Conservation (phyloP, 257 asterid species). For the Avicennia marina region DNA sequence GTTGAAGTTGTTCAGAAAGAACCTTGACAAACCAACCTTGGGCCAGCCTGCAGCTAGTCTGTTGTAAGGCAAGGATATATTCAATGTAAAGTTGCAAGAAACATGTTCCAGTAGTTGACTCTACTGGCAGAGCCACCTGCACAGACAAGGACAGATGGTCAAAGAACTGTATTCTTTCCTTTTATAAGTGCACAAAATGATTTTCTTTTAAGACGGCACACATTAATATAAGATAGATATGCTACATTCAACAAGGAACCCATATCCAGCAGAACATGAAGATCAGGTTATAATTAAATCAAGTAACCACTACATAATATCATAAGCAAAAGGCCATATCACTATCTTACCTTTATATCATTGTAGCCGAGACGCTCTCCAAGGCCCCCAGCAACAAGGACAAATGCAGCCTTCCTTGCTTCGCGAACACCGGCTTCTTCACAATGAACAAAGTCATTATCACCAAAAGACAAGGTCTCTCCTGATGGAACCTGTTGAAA, state of each 20-base stretch:
- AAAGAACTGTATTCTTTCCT: constrained; percentile 8
- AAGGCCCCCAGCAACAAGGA: constrained; percentile 99
- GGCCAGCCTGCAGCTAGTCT: constrained; percentile 57
- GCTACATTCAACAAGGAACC: too few species aligned
- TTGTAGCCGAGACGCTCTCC: constrained; percentile 99
- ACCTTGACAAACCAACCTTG: constrained; percentile 88
- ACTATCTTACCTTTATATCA: constrained; percentile 72
- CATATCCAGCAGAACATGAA: too few species aligned
- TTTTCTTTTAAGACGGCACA: too few species aligned
- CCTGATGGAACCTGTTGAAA: constrained; percentile 85
- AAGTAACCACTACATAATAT: too few species aligned
- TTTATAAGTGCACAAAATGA: background rate
- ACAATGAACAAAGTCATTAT: constrained; percentile 50
- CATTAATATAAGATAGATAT: too few species aligned
- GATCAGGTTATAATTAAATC: too few species aligned
- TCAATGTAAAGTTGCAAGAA: constrained; percentile 58
- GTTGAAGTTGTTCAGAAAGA: too few species aligned
- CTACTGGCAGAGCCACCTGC: constrained; percentile 66
- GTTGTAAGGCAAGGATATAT: constrained; percentile 71
- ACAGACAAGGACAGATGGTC: constrained; percentile 15
- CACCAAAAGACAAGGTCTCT: constrained; percentile 71
- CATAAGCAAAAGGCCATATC: background rate
- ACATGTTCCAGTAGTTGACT: constrained; percentile 52
- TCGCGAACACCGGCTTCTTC: constrained; percentile 85
- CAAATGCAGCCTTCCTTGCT: constrained; percentile 85